Base-by-base conservation (phyloP, 192 early-diverging fungal genomes). In the Coemansia sp. region DNA sequence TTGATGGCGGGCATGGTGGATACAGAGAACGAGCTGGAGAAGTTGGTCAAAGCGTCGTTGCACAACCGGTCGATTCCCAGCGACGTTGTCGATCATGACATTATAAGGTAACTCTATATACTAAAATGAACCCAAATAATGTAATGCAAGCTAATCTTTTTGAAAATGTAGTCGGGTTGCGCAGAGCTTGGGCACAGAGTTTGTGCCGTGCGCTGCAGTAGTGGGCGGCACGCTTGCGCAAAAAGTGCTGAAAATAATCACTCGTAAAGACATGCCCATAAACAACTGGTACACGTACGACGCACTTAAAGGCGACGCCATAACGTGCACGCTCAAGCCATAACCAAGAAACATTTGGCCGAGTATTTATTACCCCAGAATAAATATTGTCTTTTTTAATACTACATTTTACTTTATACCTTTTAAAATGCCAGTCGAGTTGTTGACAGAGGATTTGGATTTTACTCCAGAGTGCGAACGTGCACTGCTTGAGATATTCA, bases 181-280 rank as follows among this genome's bases (percentile, higher is more conserved):
- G 16, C 51, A 54, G 13, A 81, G 83, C 54, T 65, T 75, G 48
- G 60, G 63, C 16, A 85, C 87, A 6, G 95, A 96, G 74, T 70
- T 95, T 32, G 74, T 83, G 2, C 88, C 94, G 27, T 85, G 93
- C 16, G 90, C 89, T 55, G 89, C 95, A 14, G 88, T 96, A 52
- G 73, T 96, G 2, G 95, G 95, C 26, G 95, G 94, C 8, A 85
- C 94, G 0, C 78, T 95, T 52, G 89, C 92, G 0, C 94, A 96
- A 61, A 94, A 98, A 35, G 86, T 95, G 12, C 78, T 98, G n/a
- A 94, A 93, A 69, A 88, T 89, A 13, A 56, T 96, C 6, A 88
- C 91, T 3, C 82, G 74, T 29, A 94, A 93, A 61, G 95, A 94
- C 51, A 72, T 85, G 37, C 94, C 95, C 12, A 69, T 94, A 9